These are phyloP conservation scores for Parachaetomium inaequale DNA, from an alignment of 495 filamentous ascomycete species.

Conservation along the genomic window DNA sequence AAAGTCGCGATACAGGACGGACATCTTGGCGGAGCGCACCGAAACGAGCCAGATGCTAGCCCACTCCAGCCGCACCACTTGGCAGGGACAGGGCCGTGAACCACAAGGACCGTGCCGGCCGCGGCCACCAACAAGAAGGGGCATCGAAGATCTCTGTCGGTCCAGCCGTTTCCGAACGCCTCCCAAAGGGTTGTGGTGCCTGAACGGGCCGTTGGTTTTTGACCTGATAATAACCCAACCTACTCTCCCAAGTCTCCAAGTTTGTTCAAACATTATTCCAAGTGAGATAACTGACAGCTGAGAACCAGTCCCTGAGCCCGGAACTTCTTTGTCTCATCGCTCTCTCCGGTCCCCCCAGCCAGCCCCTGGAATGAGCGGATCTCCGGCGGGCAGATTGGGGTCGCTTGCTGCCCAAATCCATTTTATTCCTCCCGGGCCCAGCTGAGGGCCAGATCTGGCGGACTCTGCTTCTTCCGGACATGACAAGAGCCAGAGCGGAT, in stretches of 20 bases:
- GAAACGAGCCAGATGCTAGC: not conserved
- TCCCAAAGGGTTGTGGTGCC: not conserved
- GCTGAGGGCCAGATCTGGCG: not conserved
- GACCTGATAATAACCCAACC: too few species aligned
- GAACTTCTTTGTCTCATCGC: not conserved
- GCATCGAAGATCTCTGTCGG: constrained; percentile 6
- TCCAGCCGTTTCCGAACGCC: not conserved
- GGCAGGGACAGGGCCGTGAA: constrained; percentile 6
- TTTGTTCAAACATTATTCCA: not conserved
- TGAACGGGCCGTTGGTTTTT: too few species aligned
- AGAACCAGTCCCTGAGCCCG: not conserved
- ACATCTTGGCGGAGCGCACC: constrained; percentile 4
- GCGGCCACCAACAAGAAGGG: not conserved
- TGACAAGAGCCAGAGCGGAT: not conserved
- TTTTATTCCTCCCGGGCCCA: not conserved
- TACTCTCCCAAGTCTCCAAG: not conserved
- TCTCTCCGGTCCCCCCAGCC: not conserved
- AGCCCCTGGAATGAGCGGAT: not conserved
- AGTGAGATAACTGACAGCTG: not conserved
- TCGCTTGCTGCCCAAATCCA: constrained; percentile 5
- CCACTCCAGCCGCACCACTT: constrained; percentile 18
- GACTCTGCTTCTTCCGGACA: not conserved
- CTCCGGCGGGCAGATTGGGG: not conserved
- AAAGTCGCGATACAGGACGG: too few species aligned
- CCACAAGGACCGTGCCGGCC: constrained; percentile 8